Conservation (phyloP, 176 grass and related monocot species). For the Calamus simplicifolius region DNA sequence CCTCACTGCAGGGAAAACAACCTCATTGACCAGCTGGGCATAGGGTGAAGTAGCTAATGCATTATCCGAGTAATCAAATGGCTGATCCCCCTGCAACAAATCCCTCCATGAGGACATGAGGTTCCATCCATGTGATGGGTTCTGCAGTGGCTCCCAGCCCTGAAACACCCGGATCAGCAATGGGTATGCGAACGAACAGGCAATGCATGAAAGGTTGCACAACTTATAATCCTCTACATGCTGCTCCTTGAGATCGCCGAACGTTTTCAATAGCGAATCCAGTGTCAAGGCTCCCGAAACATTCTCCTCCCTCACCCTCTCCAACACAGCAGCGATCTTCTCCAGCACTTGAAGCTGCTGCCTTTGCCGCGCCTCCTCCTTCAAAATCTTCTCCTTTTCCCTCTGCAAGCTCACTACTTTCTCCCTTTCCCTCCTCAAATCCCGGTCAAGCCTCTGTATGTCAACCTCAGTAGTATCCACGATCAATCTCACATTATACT, state of each 20-base stretch:
- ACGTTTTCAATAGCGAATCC: slow-evolving; percentile 45
- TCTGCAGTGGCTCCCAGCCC: slow-evolving; percentile 70
- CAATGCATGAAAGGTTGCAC: slow-evolving; percentile 64
- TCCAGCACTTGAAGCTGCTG: slow-evolving; percentile 60
- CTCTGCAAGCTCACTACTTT: slow-evolving; percentile 44
- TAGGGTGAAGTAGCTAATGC: slow-evolving; percentile 47
- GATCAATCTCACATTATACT: slow-evolving; percentile 66
- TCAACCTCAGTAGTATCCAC: slow-evolving; percentile 55
- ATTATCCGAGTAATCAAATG: slow-evolving; percentile 54
- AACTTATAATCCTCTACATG: slow-evolving; percentile 66
- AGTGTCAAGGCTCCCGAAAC: slow-evolving; percentile 39
- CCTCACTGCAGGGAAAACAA: slow-evolving; percentile 69
- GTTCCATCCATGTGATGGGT: slow-evolving; percentile 58
- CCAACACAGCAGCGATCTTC: slow-evolving; percentile 41
- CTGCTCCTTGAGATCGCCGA: slow-evolving; percentile 42
- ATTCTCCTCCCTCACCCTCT: slow-evolving; percentile 48
- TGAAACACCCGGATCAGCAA: slow-evolving; percentile 60
- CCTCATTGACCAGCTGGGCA: slow-evolving; percentile 66
- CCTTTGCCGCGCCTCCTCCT: slow-evolving; percentile 48
- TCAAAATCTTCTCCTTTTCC: slow-evolving; percentile 60
- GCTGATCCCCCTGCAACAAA: slow-evolving; percentile 66
- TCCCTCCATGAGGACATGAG: slow-evolving; percentile 55
- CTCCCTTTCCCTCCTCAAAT: slow-evolving; percentile 52
- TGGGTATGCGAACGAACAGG: slow-evolving; percentile 52
- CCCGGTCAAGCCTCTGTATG: slow-evolving; percentile 54